Percentiles rank a stretch among this genome's conserved stretches.
phyloP scores from a whole-genome alignment of 768 basidiomycete species.

The Fistulinella prunicolor region DNA sequence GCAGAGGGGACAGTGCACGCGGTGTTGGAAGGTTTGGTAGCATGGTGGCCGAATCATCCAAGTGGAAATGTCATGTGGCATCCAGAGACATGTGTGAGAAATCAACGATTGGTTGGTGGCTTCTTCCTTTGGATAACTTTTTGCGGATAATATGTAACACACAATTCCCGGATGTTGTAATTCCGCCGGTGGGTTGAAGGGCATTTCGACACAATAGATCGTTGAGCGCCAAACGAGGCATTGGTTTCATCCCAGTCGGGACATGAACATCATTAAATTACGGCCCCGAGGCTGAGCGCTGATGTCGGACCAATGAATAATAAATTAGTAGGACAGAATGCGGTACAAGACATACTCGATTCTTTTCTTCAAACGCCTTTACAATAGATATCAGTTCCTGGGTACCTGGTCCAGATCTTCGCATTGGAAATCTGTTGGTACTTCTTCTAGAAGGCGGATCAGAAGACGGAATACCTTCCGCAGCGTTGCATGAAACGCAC shows the following conservation, averaged over 20 bases:
- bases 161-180: slow-evolving; percentile 2
- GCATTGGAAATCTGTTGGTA: slow-evolving; percentile 15
- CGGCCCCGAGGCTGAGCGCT: too few species aligned
- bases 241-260: slow-evolving; percentile 15
- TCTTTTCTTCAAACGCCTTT: neutral
- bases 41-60: slow-evolving; percentile 8
- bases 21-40: slow-evolving; percentile 18
- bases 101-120: too few species aligned
- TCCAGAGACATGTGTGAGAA: slow-evolving; percentile 5
- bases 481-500: slow-evolving; percentile 1
- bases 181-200: slow-evolving; percentile 11
- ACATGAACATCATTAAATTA: neutral
- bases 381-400: too few species aligned
- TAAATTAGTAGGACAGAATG: too few species aligned
- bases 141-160: neutral
- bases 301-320: too few species aligned
- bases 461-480: neutral
- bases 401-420: neutral
- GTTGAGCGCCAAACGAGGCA: slow-evolving; percentile 22
- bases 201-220: neutral
- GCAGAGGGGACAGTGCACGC: slow-evolving; percentile 9
- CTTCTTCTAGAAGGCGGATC: neutral
- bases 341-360: too few species aligned
- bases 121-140: neutral
- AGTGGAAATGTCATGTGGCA: slow-evolving; percentile 16